phyloP scores from a whole-genome alignment of 768 basidiomycete genomes.

The Mycena olivaceomarginata region DNA sequence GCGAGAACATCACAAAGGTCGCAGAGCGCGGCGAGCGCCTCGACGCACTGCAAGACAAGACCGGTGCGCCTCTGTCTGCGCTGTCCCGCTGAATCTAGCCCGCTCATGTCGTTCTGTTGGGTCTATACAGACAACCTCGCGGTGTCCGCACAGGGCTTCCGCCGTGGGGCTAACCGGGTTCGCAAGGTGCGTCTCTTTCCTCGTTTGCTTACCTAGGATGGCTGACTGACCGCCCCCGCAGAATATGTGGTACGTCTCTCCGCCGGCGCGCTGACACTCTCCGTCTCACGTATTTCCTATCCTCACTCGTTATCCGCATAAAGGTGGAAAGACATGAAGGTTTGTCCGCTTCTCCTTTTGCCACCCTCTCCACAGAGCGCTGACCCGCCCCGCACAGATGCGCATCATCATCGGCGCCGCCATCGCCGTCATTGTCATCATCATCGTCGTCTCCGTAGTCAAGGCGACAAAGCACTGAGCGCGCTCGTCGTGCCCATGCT shows the following conservation, averaged over 20 bases:
- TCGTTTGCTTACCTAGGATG: background rate
- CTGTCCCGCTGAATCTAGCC: background rate
- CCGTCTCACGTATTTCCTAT: slow-evolving; percentile 26
- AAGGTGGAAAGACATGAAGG: slow-evolving; percentile 99
- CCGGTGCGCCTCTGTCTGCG: slow-evolving; percentile 74
- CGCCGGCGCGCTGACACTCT: slow-evolving; percentile 14
- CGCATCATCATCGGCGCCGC: slow-evolving; percentile 96
- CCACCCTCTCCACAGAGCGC: slow-evolving; percentile 16
- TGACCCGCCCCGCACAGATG: slow-evolving; percentile 74
- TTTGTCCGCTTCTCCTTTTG: slow-evolving; percentile 55
- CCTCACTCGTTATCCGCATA: slow-evolving; percentile 10
- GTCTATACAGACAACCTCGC: slow-evolving; percentile 88
- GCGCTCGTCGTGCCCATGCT: background rate
- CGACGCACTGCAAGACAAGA: slow-evolving; percentile 98
- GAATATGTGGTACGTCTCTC: slow-evolving; percentile 91
- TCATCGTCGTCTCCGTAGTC: slow-evolving; percentile 97
- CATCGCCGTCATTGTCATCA: slow-evolving; percentile 92
- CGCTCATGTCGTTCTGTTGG: background rate
- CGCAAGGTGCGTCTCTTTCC: slow-evolving; percentile 85
- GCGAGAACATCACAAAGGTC: slow-evolving; percentile 97
- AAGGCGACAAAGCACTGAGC: slow-evolving; percentile 74
- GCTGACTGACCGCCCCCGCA: slow-evolving; percentile 49
- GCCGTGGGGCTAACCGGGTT: slow-evolving; percentile 96
- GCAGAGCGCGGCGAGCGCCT: slow-evolving; percentile 96
- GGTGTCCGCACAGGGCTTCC: slow-evolving; percentile 99